Conservation (phyloP, 306 rosid genomes). For the Castanea crenata region DNA sequence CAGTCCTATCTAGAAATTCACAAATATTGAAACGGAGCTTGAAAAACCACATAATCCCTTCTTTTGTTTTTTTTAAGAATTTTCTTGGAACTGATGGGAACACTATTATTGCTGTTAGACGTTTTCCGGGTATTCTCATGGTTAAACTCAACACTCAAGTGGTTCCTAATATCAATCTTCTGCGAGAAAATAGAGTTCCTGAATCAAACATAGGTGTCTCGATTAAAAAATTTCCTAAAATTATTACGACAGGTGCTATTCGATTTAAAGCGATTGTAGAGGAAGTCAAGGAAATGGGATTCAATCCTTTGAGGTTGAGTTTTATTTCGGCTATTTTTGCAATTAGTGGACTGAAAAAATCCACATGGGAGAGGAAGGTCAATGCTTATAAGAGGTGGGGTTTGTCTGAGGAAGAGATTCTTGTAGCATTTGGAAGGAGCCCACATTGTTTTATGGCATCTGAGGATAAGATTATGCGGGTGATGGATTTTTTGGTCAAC, state of each 20-base stretch:
- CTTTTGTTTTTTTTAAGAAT: no score
- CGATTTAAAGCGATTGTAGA: neutral
- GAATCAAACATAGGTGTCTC: no score
- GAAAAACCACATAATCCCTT: no score
- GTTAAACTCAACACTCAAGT: no score
- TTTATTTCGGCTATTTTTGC: conserved; percentile 35
- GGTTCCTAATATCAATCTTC: neutral
- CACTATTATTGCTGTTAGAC: no score
- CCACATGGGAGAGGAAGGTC: conserved; percentile 40
- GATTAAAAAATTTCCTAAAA: no score
- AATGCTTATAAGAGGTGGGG: conserved; percentile 51
- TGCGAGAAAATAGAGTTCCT: conserved; percentile 13
- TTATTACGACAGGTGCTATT: neutral
- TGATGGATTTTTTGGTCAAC: conserved; percentile 41
- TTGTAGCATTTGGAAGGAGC: conserved; percentile 28
- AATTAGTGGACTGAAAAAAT: conserved; percentile 12
- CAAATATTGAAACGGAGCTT: no score
- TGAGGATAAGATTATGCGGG: conserved; percentile 28
- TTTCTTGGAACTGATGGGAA: no score
- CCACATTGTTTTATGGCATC: conserved; percentile 41
- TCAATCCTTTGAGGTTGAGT: conserved; percentile 13
- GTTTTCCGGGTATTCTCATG: no score
- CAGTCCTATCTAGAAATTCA: no score
- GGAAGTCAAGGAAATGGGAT: conserved; percentile 41
- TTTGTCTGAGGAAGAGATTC: conserved; percentile 40